Evolutionary conservation across 805 yeast species (phyloP).

Genomic region (Nakazawaea pomicola): DNA sequence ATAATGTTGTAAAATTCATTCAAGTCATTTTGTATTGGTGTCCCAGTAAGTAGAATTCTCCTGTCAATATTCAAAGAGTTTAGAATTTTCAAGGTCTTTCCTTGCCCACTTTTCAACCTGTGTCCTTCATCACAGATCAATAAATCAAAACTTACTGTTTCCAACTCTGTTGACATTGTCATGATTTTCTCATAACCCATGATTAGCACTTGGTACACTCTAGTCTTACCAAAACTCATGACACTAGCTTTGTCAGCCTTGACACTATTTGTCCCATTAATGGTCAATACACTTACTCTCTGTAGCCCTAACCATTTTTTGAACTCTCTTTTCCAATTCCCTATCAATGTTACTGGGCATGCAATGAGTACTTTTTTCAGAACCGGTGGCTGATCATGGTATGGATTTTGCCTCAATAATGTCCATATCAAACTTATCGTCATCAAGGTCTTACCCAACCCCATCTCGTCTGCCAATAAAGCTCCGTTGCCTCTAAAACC

Average conservation of each 20-base stretch:
- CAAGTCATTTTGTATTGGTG: constrained; percentile 92
- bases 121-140: constrained; percentile 96
- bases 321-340: constrained; percentile 87
- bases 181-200: constrained; percentile 84
- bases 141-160: constrained; percentile 50
- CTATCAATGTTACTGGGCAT: constrained; percentile 86
- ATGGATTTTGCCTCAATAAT: constrained; percentile 61
- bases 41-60: constrained; percentile 73
- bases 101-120: constrained; percentile 68
- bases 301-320: constrained; percentile 77
- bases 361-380: constrained; percentile 66
- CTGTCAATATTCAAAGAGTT: constrained; percentile 47
- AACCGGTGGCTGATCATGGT: constrained; percentile 27
- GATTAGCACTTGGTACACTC: constrained; percentile 76
- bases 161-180: constrained; percentile 45
- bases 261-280: constrained; percentile 43
- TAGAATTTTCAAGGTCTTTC: constrained; percentile 65
- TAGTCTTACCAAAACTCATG: constrained; percentile 57
- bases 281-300: constrained; percentile 60
- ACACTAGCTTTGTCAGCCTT: constrained; percentile 53
- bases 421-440: constrained; percentile 86
- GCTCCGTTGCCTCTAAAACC: constrained; percentile 59
- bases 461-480: constrained; percentile 95
- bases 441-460: constrained; percentile 85
- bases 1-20: constrained; percentile 75